Evolutionary conservation across 2,329 filamentous ascomycete genomes (phyloP), one percentile per base, ranked within the genome.

Genomic region (Fusarium agapanthi): DNA sequence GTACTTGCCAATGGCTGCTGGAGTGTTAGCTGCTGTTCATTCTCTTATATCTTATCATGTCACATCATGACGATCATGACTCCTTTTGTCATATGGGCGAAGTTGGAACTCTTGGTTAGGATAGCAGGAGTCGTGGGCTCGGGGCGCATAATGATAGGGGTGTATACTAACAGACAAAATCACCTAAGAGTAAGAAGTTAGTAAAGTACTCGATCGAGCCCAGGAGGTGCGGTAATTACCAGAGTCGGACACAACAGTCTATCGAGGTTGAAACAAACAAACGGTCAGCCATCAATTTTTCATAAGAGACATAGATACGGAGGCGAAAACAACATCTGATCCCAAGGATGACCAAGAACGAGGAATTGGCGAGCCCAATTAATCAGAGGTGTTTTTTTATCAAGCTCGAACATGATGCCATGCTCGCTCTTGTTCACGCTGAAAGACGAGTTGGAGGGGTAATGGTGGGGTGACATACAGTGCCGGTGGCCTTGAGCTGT

Each of bases 181-280:
- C 92, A 88, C 91, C 90, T 92, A 81, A 72, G 64, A 61, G 69
- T 69, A 71, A 79, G 48, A 74, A 66, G 77, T 80, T 78, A 81
- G 78, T 77, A 81, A 80, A 76, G 70, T 58, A 34, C 34, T 40
- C 50, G 24, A 37, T 45, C 28, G 24, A 40, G 26, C 32, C 26
- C 53, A 67, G 72, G 61, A 68, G 58, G 61, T 81, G 80, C 75
- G 81, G 78, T 76, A 81, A 83, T 88, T 92, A 92, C 95, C 96
- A 85, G 95, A 97, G 88, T 98, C 96, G 85, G 93, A 95, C 84
- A 98, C 96, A 82, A 98, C 96, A 75, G 94, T 93, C 94, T 96
- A 81, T 76, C 64, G 58, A 24, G 55, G 60, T 44, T 63, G 43
- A 61, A 67, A 61, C 56, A 65, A 73, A 54, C 62, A 70, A 65